Conservation (phyloP, 495 filamentous ascomycete genomes). For the Penicillium atrosanguineum region DNA sequence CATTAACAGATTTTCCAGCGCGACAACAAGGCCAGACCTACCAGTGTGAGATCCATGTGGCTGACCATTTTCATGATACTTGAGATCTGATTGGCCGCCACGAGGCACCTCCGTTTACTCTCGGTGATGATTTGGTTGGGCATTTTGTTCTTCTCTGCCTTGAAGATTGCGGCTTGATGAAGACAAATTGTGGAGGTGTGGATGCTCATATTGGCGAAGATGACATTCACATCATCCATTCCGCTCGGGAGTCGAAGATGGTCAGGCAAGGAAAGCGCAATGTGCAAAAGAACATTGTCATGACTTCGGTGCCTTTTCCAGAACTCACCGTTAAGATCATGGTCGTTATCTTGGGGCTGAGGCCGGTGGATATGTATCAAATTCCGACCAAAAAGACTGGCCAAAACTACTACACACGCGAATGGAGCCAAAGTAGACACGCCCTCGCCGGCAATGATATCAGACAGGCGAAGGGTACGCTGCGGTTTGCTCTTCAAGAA, state of each 20-base stretch:
- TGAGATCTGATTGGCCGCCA: conserved; percentile 91
- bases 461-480: conserved; percentile 62
- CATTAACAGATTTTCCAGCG: conserved; percentile 20
- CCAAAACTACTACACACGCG: conserved; percentile 78
- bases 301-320: conserved; percentile 91
- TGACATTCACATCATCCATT: conserved; percentile 75
- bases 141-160: conserved; percentile 85
- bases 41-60: conserved; percentile 79
- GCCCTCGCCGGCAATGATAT: conserved; percentile 70
- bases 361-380: conserved; percentile 91
- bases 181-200: conserved; percentile 96
- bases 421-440: conserved; percentile 72
- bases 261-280: conserved; percentile 77
- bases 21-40: conserved; percentile 46
- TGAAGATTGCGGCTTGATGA: conserved; percentile 97
- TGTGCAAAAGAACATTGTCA: conserved; percentile 88
- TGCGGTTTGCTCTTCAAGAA: conserved; percentile 77
- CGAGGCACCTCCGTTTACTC: conserved; percentile 89
- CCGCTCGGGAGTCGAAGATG: conserved; percentile 78
- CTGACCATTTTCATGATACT: conserved; percentile 94
- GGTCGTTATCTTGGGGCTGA: conserved; percentile 73
- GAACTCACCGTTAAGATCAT: conserved; percentile 90
- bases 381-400: conserved; percentile 90
- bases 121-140: conserved; percentile 75
- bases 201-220: conserved; percentile 95